Conservation (phyloP, 2,329 filamentous ascomycete species). For the Sphaerulina populicola region DNA sequence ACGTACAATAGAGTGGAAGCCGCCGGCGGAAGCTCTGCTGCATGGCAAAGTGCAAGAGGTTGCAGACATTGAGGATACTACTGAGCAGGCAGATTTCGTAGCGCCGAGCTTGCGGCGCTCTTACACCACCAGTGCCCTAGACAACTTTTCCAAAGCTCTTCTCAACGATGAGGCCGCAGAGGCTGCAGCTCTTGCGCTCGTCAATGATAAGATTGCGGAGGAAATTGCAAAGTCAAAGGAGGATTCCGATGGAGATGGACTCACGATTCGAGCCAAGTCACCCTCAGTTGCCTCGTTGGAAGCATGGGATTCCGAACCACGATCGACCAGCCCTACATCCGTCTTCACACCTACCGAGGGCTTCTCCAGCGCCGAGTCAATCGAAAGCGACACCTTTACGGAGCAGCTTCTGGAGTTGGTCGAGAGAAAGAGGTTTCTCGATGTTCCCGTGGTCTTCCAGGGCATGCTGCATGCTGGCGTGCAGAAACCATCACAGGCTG, state of each 20-base stretch:
- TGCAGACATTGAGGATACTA: conserved; percentile 33
- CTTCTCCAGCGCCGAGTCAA: conserved; percentile 49
- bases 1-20: conserved; percentile 83
- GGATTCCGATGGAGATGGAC: conserved; percentile 35
- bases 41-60: conserved; percentile 35
- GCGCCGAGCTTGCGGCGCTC: conserved; percentile 39
- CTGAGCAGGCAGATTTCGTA: conserved; percentile 25
- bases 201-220: conserved; percentile 73
- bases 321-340: conserved; percentile 23
- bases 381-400: conserved; percentile 60
- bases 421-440: conserved; percentile 63
- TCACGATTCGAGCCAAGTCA: conserved; percentile 19
- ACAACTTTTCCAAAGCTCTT: conserved; percentile 51
- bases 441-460: conserved; percentile 88
- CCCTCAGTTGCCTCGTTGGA: conserved; percentile 13
- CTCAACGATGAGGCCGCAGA: conserved; percentile 42
- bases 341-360: conserved; percentile 24
- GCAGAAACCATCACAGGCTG: conserved; percentile 65
- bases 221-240: conserved; percentile 60
- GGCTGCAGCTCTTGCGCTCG: conserved; percentile 61
- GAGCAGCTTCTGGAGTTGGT: conserved; percentile 70
- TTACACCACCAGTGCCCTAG: conserved; percentile 49
- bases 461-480: conserved; percentile 76
- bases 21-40: conserved; percentile 32
- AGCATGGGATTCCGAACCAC: conserved; percentile 19